Evolutionary conservation across 2,329 filamentous ascomycete genomes (phyloP).

Genomic region (Geosmithia putterillii): DNA sequence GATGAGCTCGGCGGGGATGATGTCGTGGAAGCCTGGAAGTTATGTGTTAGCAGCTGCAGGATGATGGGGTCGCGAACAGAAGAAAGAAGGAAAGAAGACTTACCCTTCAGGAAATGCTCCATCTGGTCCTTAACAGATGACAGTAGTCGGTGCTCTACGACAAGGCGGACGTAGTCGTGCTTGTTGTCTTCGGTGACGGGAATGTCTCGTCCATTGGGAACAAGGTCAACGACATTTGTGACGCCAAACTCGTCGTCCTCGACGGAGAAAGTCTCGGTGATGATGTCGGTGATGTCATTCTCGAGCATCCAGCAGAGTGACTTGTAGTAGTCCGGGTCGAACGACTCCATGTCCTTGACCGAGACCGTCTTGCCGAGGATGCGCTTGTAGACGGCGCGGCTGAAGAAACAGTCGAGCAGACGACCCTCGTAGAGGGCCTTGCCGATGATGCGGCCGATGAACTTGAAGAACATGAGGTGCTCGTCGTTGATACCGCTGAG

Average conservation of each 20-base stretch:
- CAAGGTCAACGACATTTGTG: conserved; percentile 74
- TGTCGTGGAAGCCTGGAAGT: conserved; percentile 81
- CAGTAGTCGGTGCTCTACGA: conserved; percentile 87
- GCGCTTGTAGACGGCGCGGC: conserved; percentile 94
- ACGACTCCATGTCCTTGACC: conserved; percentile 98
- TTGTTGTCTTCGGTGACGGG: conserved; percentile 97
- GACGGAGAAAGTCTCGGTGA: conserved; percentile 90
- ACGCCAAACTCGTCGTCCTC: conserved; percentile 92
- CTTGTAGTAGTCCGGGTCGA: conserved; percentile 98
- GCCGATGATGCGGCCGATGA: conserved; percentile 95
- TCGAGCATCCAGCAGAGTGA: conserved; percentile 97
- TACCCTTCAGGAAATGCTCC: conserved; percentile 79
- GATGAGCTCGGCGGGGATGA: conserved; percentile 86
- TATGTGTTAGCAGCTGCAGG: conserved; percentile 1
- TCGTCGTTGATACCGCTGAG: conserved; percentile 89
- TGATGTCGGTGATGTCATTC: conserved; percentile 96
- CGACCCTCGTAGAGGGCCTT: conserved; percentile 95
- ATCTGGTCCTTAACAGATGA: conserved; percentile 91
- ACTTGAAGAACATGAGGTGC: conserved; percentile 97
- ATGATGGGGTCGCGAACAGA: background rate
- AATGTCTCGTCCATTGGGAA: conserved; percentile 80
- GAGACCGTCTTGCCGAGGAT: conserved; percentile 92
- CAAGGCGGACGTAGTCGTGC: conserved; percentile 87
- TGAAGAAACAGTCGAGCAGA: conserved; percentile 96
- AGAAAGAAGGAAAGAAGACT: conserved; percentile 9